Base-by-base conservation (phyloP, 441 rosid species). In the Gossypium schwendimanii region DNA sequence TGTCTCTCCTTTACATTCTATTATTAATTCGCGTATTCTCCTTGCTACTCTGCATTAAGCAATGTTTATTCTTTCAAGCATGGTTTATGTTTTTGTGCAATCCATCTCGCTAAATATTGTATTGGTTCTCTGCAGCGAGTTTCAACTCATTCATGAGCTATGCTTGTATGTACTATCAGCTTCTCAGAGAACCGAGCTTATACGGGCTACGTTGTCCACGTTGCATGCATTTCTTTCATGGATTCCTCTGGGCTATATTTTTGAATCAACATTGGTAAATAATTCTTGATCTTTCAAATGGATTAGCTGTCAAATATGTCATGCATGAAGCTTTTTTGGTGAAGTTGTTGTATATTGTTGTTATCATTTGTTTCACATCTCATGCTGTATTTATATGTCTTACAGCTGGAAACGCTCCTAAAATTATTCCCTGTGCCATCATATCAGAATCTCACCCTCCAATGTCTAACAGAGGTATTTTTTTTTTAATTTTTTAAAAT, bases 181-280 rank as follows among this genome's bases (percentile, higher is more conserved):
- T 47, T 96, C 98, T 64, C 98, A 93, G 82, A 92, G 98, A 84
- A 85, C 90, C 71, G 98, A 96, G 84, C 98, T 93, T 71, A 86
- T 92, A 76, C 88, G 96, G 33, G 97, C 98, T 60, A 96, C 98
- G 12, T 78, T 96, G 55, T 87, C 99, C 62, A 92, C 98, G 3
- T 79, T 96, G 83, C 99, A 93, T 87, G 99, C 99, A 73, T 96
- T 92, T 80, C 98, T 96, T 77, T 96, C 99, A 4, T 93, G 99
- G 99, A 96, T 96, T 70, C 99, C 99, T 1, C 67, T 96, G 84
- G 99, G 98, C 81, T 96, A 96, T 83, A 93, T 96, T 75, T 96
- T 96, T 85, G 98, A 96, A 78, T 96, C 99, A 64, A 90, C 98
- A 54, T 74, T 93, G 96, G 99, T 93, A 87, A 53, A 11, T 59